phyloP scores from a whole-genome alignment of 305 asterid species.

The Solanum hybrid region DNA sequence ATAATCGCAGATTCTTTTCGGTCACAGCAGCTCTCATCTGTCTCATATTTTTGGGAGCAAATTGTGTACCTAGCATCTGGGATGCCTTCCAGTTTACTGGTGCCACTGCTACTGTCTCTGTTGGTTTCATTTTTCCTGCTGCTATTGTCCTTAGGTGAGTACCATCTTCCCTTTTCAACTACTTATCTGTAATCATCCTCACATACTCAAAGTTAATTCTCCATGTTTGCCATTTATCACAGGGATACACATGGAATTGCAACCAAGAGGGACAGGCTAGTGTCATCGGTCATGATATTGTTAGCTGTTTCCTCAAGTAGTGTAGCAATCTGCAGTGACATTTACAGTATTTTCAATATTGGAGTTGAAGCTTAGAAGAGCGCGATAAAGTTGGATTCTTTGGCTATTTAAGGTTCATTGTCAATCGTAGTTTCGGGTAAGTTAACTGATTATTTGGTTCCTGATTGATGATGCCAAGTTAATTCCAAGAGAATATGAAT shows the following conservation, averaged over 20 bases:
- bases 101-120: constrained; percentile 80
- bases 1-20: constrained; percentile 45
- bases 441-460: not conserved
- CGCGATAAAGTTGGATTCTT: not conserved
- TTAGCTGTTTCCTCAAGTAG: constrained; percentile 72
- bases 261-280: constrained; percentile 46
- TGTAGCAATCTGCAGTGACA: constrained; percentile 79
- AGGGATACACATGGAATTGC: constrained; percentile 70
- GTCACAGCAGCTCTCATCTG: constrained; percentile 54
- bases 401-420: not conserved
- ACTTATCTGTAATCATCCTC: not conserved
- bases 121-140: constrained; percentile 78
- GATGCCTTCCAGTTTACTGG: constrained; percentile 92
- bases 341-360: constrained; percentile 46
- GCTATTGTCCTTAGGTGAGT: constrained; percentile 69
- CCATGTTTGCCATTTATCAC: constrained; percentile 3
- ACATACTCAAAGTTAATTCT: not conserved
- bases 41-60: constrained; percentile 70
- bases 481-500: not conserved
- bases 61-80: constrained; percentile 80
- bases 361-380: constrained; percentile 18
- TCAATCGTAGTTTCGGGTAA: not conserved
- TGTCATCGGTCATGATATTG: constrained; percentile 68
- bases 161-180: not conserved
- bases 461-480: not conserved